Base-by-base conservation (phyloP, 352 stramenopile species). In the Halophytophthora batemanensis region DNA sequence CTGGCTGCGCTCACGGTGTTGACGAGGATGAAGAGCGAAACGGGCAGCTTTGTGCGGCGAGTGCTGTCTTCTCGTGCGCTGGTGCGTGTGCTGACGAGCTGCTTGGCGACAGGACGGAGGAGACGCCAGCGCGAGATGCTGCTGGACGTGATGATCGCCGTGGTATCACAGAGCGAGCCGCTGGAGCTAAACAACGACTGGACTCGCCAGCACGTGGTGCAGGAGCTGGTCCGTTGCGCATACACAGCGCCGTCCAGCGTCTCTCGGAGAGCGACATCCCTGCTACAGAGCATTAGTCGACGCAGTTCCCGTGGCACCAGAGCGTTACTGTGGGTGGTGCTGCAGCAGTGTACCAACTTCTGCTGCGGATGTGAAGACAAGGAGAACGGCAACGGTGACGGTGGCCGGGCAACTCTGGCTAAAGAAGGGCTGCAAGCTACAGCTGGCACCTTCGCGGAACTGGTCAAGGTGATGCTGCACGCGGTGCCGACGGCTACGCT, bases 301-400 rank as follows among this genome's bases (percentile, higher is more conserved):
- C 35, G 51, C n/a, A 52, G 39, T 15, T 40, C 37, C 2, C 56
- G 53, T 42, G 33, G 33, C 25, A 49, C 59, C 42, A 40, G 43
- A 8, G 46, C 54, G 25, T 25, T 74, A 17, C 45, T 87, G 21
- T 90, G 77, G 79, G 47, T 62, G 25, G 47, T 86, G 36, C 28
- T 90, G 19, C 61, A 77, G 25, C 66, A 80, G 33, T 90, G 79
- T 35, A 86, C 77, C 2, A 74, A 59, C 33, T 54, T 73, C 22
- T 88, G 77, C 40, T 88, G 74, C 38, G 74, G 77, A 29, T 81
- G 71, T 21, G 55, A 66, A n/a, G 38, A 59, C 2, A 53, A 22
- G n/a, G 28, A 2, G 6, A 51, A 52, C 7, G 31, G 10, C 7
- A 34, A 37, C 13, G 28, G 29, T n/a, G n/a, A n/a, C n/a, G n/a